Evolutionary conservation across 2,329 filamentous ascomycete species (phyloP), one percentile per base, ranked within the genome.

Genomic region (Nothopassalora personata): DNA sequence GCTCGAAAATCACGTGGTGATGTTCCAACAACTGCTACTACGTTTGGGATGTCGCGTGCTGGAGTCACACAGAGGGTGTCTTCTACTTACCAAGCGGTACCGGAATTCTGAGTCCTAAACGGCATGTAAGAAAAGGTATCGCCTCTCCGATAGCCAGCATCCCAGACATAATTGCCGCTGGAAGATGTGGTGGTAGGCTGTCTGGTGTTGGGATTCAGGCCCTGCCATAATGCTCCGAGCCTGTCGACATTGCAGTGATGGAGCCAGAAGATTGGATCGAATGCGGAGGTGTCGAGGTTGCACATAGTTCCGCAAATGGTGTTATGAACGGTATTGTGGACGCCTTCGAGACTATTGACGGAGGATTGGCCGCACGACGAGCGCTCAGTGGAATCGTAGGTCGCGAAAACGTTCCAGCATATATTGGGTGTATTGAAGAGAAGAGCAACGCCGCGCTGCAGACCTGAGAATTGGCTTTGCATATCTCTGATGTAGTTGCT

Each of bases 241-340:
- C 90, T 83, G 68, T 95, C 90, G 7, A 91, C 81, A 72, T 89
- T 91, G 63, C 63, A 61, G 67, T 93, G 90, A 67, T 93, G 89
- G 9, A 93, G 75, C 74, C 87, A 89, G 73, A 93, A 92, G 13
- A 90, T 76, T 0, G 90, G 90, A 68, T 95, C 90, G 70, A 91
- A 95, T 0, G 87, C 83, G 1, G 89, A 88, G 65, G 88, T 87
- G 18, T 85, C 63, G 27, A 86, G 84, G 72, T 83, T 88, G 47
- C 81, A 83, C 83, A 89, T 88, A 66, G 90, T 87, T 1, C 88
- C 87, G 34, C 81, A 88, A 3, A 81, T 78, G 51, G 81, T 78
- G 33, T 81, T 80, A 61, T 81, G 79, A 36, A 81, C 74, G 28
- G 68, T 71, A 64, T 79, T 77, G 63, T 81, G 79, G 19, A 81